Evolutionary conservation across 1,284 basidiomycete species (phyloP).

Genomic region (Megacollybia platyphylla): DNA sequence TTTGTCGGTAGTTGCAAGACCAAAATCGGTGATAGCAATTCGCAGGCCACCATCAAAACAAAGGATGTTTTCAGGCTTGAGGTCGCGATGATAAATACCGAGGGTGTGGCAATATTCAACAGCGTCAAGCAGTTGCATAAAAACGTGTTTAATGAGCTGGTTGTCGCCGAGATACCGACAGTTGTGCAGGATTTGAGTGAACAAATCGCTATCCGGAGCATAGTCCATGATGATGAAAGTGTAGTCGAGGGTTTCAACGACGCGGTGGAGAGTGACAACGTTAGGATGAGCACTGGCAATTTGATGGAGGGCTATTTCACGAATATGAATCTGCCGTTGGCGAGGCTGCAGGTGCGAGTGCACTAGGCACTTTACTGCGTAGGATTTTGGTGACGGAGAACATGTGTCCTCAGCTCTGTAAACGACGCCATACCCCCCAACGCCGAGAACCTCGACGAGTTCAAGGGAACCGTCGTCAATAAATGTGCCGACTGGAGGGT

Average conservation of each 20-base stretch:
- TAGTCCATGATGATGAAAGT: slow-evolving; percentile 69
- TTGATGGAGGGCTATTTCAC: slow-evolving; percentile 78
- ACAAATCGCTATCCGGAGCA: slow-evolving; percentile 85
- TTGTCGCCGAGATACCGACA: slow-evolving; percentile 71
- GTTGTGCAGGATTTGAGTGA: slow-evolving; percentile 72
- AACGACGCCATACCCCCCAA: slow-evolving; percentile 93
- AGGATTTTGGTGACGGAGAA: slow-evolving; percentile 42
- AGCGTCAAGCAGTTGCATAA: slow-evolving; percentile 88
- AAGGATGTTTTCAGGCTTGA: slow-evolving; percentile 97
- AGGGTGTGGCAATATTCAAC: slow-evolving; percentile 82
- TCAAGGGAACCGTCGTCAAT: slow-evolving; percentile 78
- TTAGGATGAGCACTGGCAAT: slow-evolving; percentile 79
- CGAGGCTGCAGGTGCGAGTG: slow-evolving; percentile 41
- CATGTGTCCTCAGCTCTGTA: slow-evolving; percentile 74
- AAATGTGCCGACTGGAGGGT: slow-evolving; percentile 61
- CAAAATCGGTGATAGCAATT: slow-evolving; percentile 92
- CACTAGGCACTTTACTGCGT: slow-evolving; percentile 87
- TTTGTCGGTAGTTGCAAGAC: slow-evolving; percentile 87
- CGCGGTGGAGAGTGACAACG: slow-evolving; percentile 83
- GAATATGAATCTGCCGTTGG: slow-evolving; percentile 64
- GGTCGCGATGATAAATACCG: slow-evolving; percentile 92
- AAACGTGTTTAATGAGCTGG: slow-evolving; percentile 74
- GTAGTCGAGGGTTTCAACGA: slow-evolving; percentile 63
- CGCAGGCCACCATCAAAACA: slow-evolving; percentile 74
- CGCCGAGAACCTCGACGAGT: slow-evolving; percentile 83